Percentiles rank a stretch among this genome's conserved stretches.
These are phyloP conservation scores for Entomortierella parvispora DNA, from an alignment of 192 early-diverging fungal genomes.

Conservation along the genomic window DNA sequence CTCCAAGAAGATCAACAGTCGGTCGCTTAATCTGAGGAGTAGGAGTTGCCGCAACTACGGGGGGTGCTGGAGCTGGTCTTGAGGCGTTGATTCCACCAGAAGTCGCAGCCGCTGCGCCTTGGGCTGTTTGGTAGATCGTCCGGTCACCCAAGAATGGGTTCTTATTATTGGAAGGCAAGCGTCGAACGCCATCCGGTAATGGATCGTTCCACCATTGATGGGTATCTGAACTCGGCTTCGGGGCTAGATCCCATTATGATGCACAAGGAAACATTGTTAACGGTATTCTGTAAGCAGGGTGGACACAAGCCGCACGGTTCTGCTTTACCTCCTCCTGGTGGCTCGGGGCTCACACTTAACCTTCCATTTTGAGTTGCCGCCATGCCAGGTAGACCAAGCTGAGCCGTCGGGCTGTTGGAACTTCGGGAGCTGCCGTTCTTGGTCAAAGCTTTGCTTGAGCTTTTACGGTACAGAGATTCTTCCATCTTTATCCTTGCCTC, in stretches of 20 bases:
- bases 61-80: neutral
- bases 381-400: neutral
- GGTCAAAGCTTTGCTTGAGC: conserved; percentile 7
- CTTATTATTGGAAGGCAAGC: conserved; percentile 31
- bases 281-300: neutral
- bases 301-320: neutral
- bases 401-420: neutral
- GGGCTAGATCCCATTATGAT: conserved; percentile 37
- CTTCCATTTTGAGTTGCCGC: neutral
- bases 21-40: conserved; percentile 5
- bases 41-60: conserved; percentile 1
- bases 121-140: neutral
- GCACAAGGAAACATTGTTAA: neutral
- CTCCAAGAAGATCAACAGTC: conserved; percentile 32
- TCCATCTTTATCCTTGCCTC: conserved; percentile 58
- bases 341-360: too few relatives aligned
- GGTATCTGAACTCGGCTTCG: conserved; percentile 60
- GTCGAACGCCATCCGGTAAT: conserved; percentile 14
- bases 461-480: conserved; percentile 62
- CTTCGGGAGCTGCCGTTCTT: neutral
- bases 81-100: neutral
- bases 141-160: conserved; percentile 46
- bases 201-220: conserved; percentile 67
- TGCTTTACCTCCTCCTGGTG: neutral
- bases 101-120: too few relatives aligned